Percentiles rank a stretch among this genome's conserved stretches.
phyloP scores from a whole-genome alignment of 2,329 filamentous ascomycete genomes.

The Fusarium temperatum region DNA sequence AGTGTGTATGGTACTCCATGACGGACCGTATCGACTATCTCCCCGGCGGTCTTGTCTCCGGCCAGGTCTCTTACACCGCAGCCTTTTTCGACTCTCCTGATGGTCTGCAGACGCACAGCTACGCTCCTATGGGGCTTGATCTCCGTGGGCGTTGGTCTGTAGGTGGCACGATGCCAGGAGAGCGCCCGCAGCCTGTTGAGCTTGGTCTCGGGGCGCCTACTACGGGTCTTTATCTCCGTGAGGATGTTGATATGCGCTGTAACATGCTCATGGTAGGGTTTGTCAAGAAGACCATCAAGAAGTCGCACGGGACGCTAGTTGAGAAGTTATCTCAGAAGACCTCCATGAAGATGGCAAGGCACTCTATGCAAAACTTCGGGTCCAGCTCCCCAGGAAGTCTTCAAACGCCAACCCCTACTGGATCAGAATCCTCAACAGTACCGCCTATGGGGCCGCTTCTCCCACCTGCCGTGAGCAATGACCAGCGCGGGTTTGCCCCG shows the following conservation, averaged over 20 bases:
- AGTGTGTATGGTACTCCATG: conserved; percentile 80
- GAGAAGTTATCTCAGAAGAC: conserved; percentile 62
- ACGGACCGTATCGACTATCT: conserved; percentile 81
- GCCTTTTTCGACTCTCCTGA: conserved; percentile 79
- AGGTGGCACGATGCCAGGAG: conserved; percentile 75
- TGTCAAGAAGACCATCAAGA: conserved; percentile 84
- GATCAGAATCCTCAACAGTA: conserved; percentile 20
- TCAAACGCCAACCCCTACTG: conserved; percentile 25
- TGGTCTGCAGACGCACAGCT: conserved; percentile 84
- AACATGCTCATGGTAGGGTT: conserved; percentile 79
- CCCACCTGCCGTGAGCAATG: conserved; percentile 14
- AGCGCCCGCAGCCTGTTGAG: conserved; percentile 72
- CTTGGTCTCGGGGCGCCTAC: conserved; percentile 71
- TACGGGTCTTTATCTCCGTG: conserved; percentile 80
- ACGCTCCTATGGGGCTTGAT: conserved; percentile 82
- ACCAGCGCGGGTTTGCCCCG: conserved; percentile 14
- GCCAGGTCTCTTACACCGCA: conserved; percentile 79
- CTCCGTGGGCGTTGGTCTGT: conserved; percentile 83
- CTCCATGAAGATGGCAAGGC: conserved; percentile 21
- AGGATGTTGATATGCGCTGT: conserved; percentile 84
- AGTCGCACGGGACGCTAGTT: conserved; percentile 76
- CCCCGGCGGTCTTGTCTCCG: conserved; percentile 70
- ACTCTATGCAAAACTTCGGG: conserved; percentile 27
- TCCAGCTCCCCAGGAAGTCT: conserved; percentile 6
- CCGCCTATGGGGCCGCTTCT: conserved; percentile 25